phyloP scores from a whole-genome alignment of 164 flowering plant genomes.

The Stephania yunnanensis region DNA sequence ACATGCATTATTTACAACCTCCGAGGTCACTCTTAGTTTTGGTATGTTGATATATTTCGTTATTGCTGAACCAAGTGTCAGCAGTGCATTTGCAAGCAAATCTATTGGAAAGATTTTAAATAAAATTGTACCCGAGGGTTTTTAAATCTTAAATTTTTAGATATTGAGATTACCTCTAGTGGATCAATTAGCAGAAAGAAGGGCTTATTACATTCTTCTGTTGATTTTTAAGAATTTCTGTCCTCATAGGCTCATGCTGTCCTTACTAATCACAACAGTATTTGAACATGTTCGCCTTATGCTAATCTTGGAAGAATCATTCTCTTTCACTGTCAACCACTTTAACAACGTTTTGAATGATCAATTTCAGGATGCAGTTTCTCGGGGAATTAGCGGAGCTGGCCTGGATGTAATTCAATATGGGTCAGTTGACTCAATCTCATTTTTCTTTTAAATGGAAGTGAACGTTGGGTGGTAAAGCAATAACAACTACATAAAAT shows the following conservation, averaged over 20 bases:
- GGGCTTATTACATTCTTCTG: neutral
- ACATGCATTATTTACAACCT: slow-evolving; percentile 1
- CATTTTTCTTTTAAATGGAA: neutral
- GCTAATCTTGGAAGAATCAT: neutral
- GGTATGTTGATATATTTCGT: slow-evolving; percentile 5
- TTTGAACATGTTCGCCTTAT: neutral
- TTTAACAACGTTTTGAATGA: neutral
- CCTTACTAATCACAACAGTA: neutral
- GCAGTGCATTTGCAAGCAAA: neutral
- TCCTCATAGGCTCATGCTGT: neutral
- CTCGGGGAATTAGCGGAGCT: slow-evolving; percentile 70
- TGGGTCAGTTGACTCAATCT: slow-evolving; percentile 47
- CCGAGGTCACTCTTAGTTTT: neutral
- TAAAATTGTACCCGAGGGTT: neutral
- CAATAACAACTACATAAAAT: too few species aligned
- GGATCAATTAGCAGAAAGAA: neutral
- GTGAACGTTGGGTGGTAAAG: too few species aligned
- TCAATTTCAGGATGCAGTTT: slow-evolving; percentile 80
- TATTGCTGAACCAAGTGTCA: slow-evolving; percentile 4
- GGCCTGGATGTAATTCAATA: slow-evolving; percentile 80
- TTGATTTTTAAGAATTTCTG: neutral
- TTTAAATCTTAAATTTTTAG: too few species aligned
- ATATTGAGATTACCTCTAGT: neutral
- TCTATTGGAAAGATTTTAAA: neutral
- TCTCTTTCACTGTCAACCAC: neutral